Conservation (phyloP, 192 early-diverging fungal genomes). For the Coemansia erecta region DNA sequence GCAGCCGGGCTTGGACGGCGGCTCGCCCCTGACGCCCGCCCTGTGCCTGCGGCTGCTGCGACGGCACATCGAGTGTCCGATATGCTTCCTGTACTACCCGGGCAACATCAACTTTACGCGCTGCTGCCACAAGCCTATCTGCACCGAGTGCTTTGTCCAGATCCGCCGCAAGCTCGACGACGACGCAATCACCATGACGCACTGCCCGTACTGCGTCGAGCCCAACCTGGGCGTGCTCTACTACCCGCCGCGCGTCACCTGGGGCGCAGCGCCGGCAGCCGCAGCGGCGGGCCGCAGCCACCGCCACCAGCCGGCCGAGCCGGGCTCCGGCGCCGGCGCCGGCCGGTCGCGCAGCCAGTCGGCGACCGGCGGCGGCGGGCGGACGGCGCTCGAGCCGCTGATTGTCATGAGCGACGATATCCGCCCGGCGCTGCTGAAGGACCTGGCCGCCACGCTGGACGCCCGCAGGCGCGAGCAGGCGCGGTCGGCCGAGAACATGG, state of each 20-base stretch:
- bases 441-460: constrained; percentile 19
- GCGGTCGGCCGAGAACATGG: constrained; percentile 37
- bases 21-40: background rate
- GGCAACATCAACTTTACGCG: constrained; percentile 87
- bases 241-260: constrained; percentile 31
- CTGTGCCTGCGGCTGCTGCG: constrained; percentile 26
- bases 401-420: constrained; percentile 64
- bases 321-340: too few species aligned
- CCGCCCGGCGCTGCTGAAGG: constrained; percentile 21
- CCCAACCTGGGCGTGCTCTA: constrained; percentile 84
- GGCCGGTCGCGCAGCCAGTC: constrained; percentile 39
- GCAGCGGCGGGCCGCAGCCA: background rate
- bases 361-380: constrained; percentile 54
- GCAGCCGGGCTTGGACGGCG: background rate
- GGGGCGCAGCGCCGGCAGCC: background rate
- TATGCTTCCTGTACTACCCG: constrained; percentile 94
- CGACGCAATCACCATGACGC: constrained; percentile 59
- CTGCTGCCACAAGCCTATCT: constrained; percentile 94
- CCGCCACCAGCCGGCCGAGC: background rate
- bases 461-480: constrained; percentile 17
- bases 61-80: constrained; percentile 84
- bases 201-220: constrained; percentile 87
- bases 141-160: constrained; percentile 97
- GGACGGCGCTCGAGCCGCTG: constrained; percentile 48
- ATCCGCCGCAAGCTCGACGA: constrained; percentile 79